phyloP scores from a whole-genome alignment of 1,284 basidiomycete genomes.

The Boletus albobrunnescens region DNA sequence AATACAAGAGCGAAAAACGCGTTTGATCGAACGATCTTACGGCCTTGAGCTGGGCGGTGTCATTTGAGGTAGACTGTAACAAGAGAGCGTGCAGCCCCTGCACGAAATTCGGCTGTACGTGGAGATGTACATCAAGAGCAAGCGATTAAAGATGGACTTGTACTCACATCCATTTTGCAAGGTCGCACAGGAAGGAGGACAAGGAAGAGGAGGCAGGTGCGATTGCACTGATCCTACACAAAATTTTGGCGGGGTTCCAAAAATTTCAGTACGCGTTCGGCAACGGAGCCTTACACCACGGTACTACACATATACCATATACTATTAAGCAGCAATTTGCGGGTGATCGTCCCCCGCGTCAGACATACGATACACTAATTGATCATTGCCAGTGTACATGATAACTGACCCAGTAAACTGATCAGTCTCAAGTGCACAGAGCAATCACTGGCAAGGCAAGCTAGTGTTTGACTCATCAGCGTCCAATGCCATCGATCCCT shows the following conservation, averaged over 20 bases:
- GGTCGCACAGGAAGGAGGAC: conserved; percentile 15
- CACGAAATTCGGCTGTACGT: conserved; percentile 57
- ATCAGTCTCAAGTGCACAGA: too few relatives aligned
- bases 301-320: too few relatives aligned
- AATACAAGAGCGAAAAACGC: conserved; percentile 16
- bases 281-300: too few relatives aligned
- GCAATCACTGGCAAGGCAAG: too few relatives aligned
- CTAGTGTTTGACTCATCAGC: too few relatives aligned
- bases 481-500: too few relatives aligned
- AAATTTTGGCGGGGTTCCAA: conserved; percentile 38
- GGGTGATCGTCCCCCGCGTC: too few relatives aligned
- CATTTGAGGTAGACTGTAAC: conserved; percentile 78
- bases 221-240: conserved; percentile 25
- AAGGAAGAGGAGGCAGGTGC: conserved; percentile 18
- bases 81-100: conserved; percentile 83
- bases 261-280: conserved; percentile 23
- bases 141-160: background rate
- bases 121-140: conserved; percentile 1
- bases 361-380: too few relatives aligned
- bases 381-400: too few relatives aligned
- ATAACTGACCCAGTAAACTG: too few relatives aligned
- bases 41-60: conserved; percentile 84
- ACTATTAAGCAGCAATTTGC: too few relatives aligned
- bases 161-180: conserved; percentile 31
- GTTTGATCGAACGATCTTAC: conserved; percentile 49